Base-by-base conservation (phyloP, 2,329 filamentous ascomycete species). In the Fusarium brevicatenulatum region DNA sequence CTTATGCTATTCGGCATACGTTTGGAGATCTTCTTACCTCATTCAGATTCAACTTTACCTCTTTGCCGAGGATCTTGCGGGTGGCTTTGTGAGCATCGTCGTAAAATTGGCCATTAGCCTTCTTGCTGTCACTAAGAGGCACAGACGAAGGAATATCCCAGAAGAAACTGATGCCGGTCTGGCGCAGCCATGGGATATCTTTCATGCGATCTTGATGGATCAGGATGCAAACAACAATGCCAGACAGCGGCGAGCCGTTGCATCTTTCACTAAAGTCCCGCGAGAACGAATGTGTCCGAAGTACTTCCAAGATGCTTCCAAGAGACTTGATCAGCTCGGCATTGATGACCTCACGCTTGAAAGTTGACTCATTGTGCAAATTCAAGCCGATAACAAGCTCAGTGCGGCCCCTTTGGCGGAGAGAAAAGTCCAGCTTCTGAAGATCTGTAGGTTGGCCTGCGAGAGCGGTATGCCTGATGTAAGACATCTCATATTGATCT, bases 71-170 rank as follows among this genome's bases (percentile, higher is more conserved):
- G 19, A 57, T 25, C 9, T 57, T 57, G 7, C 40, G 40, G 9
- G 54, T 34, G 21, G n/a, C 54, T 46, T 57, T 46, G 11, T 57
- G 40, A 34, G 54, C 30, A 57, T 57, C 40, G 5, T 57, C 40
- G n/a, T 57, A 57, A 6, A 46, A 57, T 32, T 46, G n/a, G 6
- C 54, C 30, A 57, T 25, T 36, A 1, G 18, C 30, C 19, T 46
- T 57, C 18, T 57, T 46, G 19, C 21, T 23, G 9, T 57, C 28
- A 28, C 28, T 57, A 11, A 57, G 10, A 57, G 54, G 54, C 12
- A 57, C 40, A 13, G 16, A 28, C 7, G 54, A 46, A 16, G 40
- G 39, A 13, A 57, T 25, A 36, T 57, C 54, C 54, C 28, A 46
- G 3, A 57, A 21, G 16, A 57, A 57, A 23, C 40, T 57, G n/a